Evolutionary conservation across 2,329 filamentous ascomycete species (phyloP), one percentile per base, ranked within the genome.

Genomic region (Trichophyton simii): DNA sequence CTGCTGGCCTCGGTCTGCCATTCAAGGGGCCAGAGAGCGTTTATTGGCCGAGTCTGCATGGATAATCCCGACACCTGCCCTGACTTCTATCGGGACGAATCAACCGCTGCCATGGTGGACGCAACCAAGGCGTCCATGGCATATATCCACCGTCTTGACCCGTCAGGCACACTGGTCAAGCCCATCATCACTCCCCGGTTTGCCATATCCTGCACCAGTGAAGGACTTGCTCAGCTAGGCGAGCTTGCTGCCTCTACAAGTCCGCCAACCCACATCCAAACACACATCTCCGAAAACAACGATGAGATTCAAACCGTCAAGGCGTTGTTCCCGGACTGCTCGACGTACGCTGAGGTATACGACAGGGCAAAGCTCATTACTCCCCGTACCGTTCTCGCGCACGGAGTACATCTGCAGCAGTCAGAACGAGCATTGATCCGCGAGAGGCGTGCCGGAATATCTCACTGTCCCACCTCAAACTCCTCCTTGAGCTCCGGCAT

Each of bases 1-100:
- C 81, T 96, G 6, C 85, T 99, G 4, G 88, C 91, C 0, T 84
- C 89, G 65, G 82, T 96, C 18, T 96, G 92, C 69, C 79, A 89
- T n/a, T 71, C 76, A 0, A 77, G 83, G 28, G 94, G 94, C 52
- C 94, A 99, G 75, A 82, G 94, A 60, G 94, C 94, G 5, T 88
- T 97, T 66, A 83, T 99, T 46, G 94, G 94, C 36, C 82, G 94
- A 46, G 89, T 95, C n/a, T 96, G 91, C 78, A 97, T 99, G 94
- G 90, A 97, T 72, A 81, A 82, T 34, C 72, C 73, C 0, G 72
- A 76, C 0, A 74, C 87, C 3, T 86, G 84, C 42, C 91, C 91
- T 0, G 80, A 82, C 0, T 88, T 87, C 76, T 97, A 97, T 76
- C 81, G 85, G 22, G 94, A 99, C 71, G 82, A 82, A 62, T 84